phyloP scores from a whole-genome alignment of 148 eudicot genomes.

The Cornus suecica region DNA sequence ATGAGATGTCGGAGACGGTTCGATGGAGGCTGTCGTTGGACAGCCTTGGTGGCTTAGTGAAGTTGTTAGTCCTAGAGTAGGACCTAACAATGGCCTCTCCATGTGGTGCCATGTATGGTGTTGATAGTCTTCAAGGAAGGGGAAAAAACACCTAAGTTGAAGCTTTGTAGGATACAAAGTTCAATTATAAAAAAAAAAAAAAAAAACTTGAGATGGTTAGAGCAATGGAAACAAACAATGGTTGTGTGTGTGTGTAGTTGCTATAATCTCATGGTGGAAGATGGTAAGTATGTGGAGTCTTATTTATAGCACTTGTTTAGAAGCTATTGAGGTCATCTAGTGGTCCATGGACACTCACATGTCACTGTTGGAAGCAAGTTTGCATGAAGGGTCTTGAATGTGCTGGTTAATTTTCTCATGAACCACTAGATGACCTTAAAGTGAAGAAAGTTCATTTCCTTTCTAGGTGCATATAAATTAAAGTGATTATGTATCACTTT shows the following conservation, averaged over 20 bases:
- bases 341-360: conserved; percentile 19
- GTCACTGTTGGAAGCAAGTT: conserved; percentile 8
- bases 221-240: background rate
- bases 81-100: conserved; percentile 41
- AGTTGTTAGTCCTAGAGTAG: conserved; percentile 12
- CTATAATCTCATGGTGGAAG: background rate
- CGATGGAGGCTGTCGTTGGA: conserved; percentile 49
- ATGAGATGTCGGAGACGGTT: conserved; percentile 66
- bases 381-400: conserved; percentile 17
- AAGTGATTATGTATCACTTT: too few species aligned
- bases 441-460: background rate
- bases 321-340: background rate
- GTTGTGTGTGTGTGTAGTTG: background rate
- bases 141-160: too few species aligned
- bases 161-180: background rate
- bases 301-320: conserved; percentile 15
- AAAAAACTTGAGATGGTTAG: background rate
- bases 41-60: conserved; percentile 35
- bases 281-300: conserved; percentile 1
- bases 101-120: conserved; percentile 59
- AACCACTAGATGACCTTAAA: too few species aligned
- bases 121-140: background rate
- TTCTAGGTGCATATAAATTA: background rate
- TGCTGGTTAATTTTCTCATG: conserved; percentile 25
- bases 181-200: too few species aligned